Evolutionary conservation across 805 yeast genomes (phyloP), one percentile per base, ranked within the genome.

Genomic region (Starmera dryadoides): DNA sequence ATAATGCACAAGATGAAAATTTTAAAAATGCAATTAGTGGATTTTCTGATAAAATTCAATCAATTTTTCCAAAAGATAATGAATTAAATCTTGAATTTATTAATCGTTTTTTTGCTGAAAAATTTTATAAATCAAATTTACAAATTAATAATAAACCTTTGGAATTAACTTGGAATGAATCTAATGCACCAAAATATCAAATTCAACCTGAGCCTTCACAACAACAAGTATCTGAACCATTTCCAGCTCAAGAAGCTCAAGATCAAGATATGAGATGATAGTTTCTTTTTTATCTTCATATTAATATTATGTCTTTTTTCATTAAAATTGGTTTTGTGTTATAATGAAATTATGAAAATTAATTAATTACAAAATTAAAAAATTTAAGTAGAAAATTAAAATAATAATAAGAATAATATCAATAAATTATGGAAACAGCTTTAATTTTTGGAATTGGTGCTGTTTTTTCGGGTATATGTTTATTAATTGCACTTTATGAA

Each of bases 101-200:
- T 23, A 45, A 46, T 21, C 46, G 59, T 39, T 47, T 39, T 22
- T 15, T 17, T 17, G 59, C 57, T 22, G 55, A 52, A 30, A 48
- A 40, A 33, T 54, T 54, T 38, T 37, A 45, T 6, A 40, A 25
- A n/a, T 43, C 40, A 12, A 35, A 37, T 9, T n/a, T 47, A 4
- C 45, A 42, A 4, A 5, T 22, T 4, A 35, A 40, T 26, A 15
- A 41, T 36, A 18, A 40, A 34, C 15, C 37, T 26, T 9, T 47
- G 37, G 35, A 39, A 14, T 45, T 44, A 22, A 41, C 35, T 29
- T 53, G 56, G 58, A 54, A 52, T 35, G 53, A 53, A 25, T 22
- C 45, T 14, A 41, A 49, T 11, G 17, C 35, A 6, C n/a, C 18
- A 10, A 9, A n/a, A n/a, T 22, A 7, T 28, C 35, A 21, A 33